Conservation (phyloP, 129 eudicot species). For the Tanacetum coccineum region DNA sequence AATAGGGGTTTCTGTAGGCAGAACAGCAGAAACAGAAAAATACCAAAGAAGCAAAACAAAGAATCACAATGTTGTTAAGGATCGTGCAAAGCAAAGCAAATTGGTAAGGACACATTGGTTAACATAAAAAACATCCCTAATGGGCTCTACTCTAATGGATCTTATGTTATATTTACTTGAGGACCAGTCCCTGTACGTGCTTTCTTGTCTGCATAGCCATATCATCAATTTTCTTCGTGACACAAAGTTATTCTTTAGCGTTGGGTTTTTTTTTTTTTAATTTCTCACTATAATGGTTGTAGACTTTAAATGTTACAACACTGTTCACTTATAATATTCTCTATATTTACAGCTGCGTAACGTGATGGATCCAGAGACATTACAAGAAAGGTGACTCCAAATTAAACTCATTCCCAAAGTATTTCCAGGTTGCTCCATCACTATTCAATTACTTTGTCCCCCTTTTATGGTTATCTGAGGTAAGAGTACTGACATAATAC, state of each 20-base stretch:
- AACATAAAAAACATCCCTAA: no score
- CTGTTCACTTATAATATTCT: background rate
- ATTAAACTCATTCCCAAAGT: conserved; percentile 72
- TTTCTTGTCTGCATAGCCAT: conserved; percentile 6
- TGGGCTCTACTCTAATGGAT: background rate
- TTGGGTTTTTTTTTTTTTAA: background rate
- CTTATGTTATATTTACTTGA: background rate
- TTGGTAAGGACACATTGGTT: no score
- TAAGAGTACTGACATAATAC: background rate
- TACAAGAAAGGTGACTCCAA: conserved; percentile 82
- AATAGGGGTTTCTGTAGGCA: background rate
- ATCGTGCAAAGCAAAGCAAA: no score
- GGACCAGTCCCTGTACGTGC: background rate
- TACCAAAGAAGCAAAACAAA: no score
- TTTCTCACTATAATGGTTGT: background rate
- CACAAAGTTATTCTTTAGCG: background rate
- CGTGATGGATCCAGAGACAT: conserved; percentile 95
- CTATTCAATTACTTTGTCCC: background rate
- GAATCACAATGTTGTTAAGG: no score
- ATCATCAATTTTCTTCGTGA: background rate
- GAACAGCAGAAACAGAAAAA: no score
- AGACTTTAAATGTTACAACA: background rate
- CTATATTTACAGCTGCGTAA: conserved; percentile 58
- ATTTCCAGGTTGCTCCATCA: conserved; percentile 60
- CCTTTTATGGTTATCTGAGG: background rate